Evolutionary conservation across 176 grass and related monocot species (phyloP), one percentile per base, ranked within the genome.

Genomic region (Musa schizocarpa): DNA sequence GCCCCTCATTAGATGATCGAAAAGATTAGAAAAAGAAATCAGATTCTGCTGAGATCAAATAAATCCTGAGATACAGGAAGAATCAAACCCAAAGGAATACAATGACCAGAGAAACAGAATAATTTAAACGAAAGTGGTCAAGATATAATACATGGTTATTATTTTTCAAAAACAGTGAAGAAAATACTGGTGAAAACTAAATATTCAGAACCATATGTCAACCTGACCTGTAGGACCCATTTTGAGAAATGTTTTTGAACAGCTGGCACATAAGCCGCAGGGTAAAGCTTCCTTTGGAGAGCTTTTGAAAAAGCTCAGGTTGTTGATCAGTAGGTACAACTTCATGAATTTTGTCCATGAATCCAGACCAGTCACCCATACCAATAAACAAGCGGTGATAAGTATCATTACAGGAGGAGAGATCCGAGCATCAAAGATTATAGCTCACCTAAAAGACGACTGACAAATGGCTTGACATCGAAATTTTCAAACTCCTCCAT

Each of bases 271-370:
- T 87, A 83, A 99, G 84, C 27, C 95, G 81, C 14, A 99, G 88
- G 76, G 88, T 99, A 58, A 99, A 94, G 76, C 72, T 94, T 85
- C 95, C 95, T 91, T 94, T 90, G n/a, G 86, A 81, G 19, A 99
- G 85, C 76, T 82, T 99, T 69, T 94, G 88, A 73, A 99, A 54
- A 80, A 94, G 86, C 70, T 94, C 90, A 55, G 90, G 95, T 73
- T 94, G 95, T 74, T 99, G 95, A 84, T 99, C 95, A 1, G 95
- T 84, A 78, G 95, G 90, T 24, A 92, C 79, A 22, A 94, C 90
- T 85, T 99, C 88, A 58, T 93, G 90, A 86, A 91, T 91, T 80
- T 99, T 99, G 66, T 94, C 91, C 86, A 99, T 89, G 73, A 99
- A 94, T 24, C 88, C 95, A 68, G 86, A 86, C 84, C 91, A 94